Percentiles rank a stretch among this genome's conserved stretches.
Conservation (phyloP, 257 asterid species). For the Solanum microdontum region DNA sequence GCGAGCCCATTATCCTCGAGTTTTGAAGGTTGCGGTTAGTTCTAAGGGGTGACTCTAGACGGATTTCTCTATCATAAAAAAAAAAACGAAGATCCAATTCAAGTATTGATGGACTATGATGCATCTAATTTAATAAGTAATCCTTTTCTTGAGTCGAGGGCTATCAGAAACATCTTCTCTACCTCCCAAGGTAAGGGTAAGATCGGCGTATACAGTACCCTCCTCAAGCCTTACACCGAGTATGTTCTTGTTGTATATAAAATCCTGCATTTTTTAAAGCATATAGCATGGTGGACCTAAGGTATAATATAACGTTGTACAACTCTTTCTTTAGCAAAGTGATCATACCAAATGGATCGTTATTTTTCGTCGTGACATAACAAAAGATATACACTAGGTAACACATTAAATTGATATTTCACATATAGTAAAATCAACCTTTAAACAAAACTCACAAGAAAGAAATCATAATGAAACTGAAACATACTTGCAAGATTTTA, state of each 20-base stretch:
- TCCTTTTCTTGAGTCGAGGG: background rate
- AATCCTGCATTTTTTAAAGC: background rate
- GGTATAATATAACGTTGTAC: background rate
- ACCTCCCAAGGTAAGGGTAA: background rate
- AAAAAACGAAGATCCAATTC: background rate
- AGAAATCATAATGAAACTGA: background rate
- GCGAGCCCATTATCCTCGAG: background rate
- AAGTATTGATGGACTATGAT: background rate
- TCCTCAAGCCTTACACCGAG: rapidly evolving
- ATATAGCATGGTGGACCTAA: background rate
- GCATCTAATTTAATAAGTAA: background rate
- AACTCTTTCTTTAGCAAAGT: background rate
- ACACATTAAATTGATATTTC: background rate
- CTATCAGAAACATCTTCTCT: rapidly evolving
- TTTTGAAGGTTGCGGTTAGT: slow-evolving; percentile 9
- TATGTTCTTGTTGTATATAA: background rate
- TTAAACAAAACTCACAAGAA: background rate
- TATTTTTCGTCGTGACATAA: background rate
- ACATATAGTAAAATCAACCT: background rate
- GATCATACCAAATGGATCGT: background rate
- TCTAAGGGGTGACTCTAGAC: background rate
- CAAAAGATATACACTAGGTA: background rate
- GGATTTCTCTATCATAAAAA: background rate
- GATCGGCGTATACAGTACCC: rapidly evolving
- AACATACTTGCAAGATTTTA: background rate